Conservation (phyloP, 208 protist genomes). For the Strigomonas culicis region DNA sequence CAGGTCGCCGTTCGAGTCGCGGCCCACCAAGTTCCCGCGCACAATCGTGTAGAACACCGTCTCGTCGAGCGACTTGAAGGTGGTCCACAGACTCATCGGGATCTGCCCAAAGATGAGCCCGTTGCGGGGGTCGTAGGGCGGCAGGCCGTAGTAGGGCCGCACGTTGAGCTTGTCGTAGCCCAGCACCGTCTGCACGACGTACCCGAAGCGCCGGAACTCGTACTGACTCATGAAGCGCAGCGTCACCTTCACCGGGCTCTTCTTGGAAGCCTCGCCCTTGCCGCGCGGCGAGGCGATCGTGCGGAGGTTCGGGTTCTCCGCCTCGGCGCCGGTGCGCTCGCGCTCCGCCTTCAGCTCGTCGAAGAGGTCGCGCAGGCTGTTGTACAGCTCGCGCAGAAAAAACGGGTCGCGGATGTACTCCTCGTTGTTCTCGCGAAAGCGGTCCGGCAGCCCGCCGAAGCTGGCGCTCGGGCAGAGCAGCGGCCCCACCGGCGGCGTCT, state of each 20-base stretch:
- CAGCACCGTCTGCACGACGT: slow-evolving; percentile 20
- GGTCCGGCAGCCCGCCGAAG: background rate
- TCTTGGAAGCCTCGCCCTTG: slow-evolving; percentile 13
- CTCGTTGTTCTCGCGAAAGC: slow-evolving; percentile 12
- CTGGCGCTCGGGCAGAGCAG: slow-evolving; percentile 4
- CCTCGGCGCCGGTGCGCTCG: slow-evolving; percentile 12
- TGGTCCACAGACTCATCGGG: slow-evolving; percentile 38
- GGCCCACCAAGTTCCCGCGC: slow-evolving; percentile 30
- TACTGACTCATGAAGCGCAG: slow-evolving; percentile 29
- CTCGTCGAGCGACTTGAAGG: slow-evolving; percentile 30
- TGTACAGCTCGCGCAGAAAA: slow-evolving; percentile 25
- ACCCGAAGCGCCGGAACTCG: slow-evolving; percentile 26
- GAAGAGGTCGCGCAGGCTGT: slow-evolving; percentile 25
- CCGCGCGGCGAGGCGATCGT: slow-evolving; percentile 50
- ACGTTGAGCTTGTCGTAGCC: slow-evolving; percentile 29
- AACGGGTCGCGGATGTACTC: slow-evolving; percentile 25
- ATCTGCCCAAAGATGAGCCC: slow-evolving; percentile 36
- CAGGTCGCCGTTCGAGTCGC: slow-evolving; percentile 32
- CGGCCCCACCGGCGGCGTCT: slow-evolving; percentile 25
- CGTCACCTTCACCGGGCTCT: slow-evolving; percentile 15
- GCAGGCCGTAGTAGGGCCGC: slow-evolving; percentile 34
- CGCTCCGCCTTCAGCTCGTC: slow-evolving; percentile 13
- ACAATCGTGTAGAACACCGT: slow-evolving; percentile 43
- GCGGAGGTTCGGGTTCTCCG: slow-evolving; percentile 17
- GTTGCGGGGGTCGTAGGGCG: slow-evolving; percentile 55